Base-by-base conservation (phyloP, 2,329 filamentous ascomycete species). In the Samsoniella hepiali region DNA sequence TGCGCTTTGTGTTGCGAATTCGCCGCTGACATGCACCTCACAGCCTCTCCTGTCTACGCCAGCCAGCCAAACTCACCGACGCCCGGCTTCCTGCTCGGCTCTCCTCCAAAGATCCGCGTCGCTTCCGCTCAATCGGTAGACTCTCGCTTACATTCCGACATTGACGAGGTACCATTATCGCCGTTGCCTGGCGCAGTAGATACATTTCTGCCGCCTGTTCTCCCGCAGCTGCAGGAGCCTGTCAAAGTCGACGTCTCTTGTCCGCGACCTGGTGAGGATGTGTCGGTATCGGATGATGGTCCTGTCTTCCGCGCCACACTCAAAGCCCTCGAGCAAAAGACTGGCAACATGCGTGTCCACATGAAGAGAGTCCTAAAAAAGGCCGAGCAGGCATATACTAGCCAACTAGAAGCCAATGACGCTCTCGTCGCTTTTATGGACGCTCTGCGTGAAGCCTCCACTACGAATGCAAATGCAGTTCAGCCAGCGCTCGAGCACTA, bases 311-410 rank as follows among this genome's bases (percentile, higher is more conserved):
- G 96, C 66, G 96, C 95, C 22, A 98, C 95, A 0, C 96, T 99
- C 83, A 97, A 97, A 74, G 90, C 93, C 0, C 79, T 98, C 34
- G 95, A 99, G 75, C 93, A 97, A 72, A 98, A 97, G 80, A 99
- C 94, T 0, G 91, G 93, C 50, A 96, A 91, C 69, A 95, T 99
- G 91, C 89, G 93, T 64, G 82, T 86, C 29, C 91, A 94, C 69
- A 97, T 98, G 88, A 99, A 99, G 77, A 96, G 95, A 72, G 91
- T 99, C 8, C 80, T 99, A 68, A 96, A 95, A 73, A 91, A 89
- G 72, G 95, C 95, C n/a, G 95, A 98, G 72, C 88, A 91, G 7
- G 93, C 93, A 17, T 85, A 96, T 69, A 79, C 86, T 60, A 88
- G 93, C 3, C 94, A 97, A 73, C 81, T 82, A 3, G 87, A 90